A percentile compares a stretch with the other conserved stretches of the same genome.
phyloP scores from a whole-genome alignment of 2,329 filamentous ascomycete species.

The Monosporascus sp. region DNA sequence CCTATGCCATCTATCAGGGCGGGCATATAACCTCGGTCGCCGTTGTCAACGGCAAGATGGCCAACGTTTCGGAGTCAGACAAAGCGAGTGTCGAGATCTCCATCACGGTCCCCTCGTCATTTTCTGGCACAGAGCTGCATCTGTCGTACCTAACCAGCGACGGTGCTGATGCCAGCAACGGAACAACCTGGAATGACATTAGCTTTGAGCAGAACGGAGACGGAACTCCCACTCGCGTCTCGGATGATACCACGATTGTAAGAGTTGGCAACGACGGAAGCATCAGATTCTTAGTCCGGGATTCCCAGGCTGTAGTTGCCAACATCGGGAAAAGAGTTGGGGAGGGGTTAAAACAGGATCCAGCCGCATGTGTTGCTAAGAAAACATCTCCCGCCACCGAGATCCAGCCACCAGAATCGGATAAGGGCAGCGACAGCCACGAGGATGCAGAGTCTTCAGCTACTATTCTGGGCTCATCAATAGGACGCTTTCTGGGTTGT shows the following conservation, averaged over 20 bases:
- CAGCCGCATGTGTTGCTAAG: constrained; percentile 2
- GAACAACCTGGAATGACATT: constrained; percentile 42
- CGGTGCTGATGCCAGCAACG: constrained; percentile 35
- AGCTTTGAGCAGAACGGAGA: constrained; percentile 35
- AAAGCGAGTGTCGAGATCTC: constrained; percentile 35
- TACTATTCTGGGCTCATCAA: no score
- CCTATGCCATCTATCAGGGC: constrained; percentile 40
- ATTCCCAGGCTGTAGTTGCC: constrained; percentile 40
- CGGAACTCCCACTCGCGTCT: constrained; percentile 31
- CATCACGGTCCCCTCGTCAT: constrained; percentile 31
- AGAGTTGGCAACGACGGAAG: constrained; percentile 27
- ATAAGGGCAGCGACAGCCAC: not conserved
- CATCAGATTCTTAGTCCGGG: constrained; percentile 30
- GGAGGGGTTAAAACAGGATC: not conserved
- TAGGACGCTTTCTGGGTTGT: no score
- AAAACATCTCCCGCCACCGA: not conserved
- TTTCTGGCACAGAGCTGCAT: constrained; percentile 36
- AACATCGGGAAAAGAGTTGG: constrained; percentile 30
- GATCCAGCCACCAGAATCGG: not conserved
- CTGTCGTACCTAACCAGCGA: constrained; percentile 40
- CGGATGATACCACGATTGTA: constrained; percentile 25
- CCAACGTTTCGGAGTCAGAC: constrained; percentile 31
- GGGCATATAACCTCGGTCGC: constrained; percentile 34
- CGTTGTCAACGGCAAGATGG: constrained; percentile 39
- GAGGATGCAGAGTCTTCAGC: not conserved